Base-by-base conservation (phyloP, 768 basidiomycete genomes). In the Pulveroboletus sp. region DNA sequence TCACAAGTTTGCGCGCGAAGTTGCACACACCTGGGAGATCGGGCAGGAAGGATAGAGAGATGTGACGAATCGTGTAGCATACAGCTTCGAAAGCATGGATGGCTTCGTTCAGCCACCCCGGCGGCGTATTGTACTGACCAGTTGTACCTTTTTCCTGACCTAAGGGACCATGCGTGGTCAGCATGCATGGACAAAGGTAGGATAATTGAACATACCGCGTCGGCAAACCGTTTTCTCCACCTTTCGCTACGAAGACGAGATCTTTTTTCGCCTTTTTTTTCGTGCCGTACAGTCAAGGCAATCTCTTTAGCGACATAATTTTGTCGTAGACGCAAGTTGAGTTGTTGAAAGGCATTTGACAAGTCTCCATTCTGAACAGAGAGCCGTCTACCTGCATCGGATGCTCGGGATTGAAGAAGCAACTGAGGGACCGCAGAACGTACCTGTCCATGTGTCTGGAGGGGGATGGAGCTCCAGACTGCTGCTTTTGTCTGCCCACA, bases 141-240 rank as follows among this genome's bases (percentile, higher is more conserved):
- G 71, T 62, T 86, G 80, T 31, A 91, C 86, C 71, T 87, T 91
- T 72, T 81, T 80, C 67, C 89, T 80, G 53, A 92, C 89, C 89
- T 92, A 60, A n/a, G 56, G 50, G 45, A 49, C 50, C 49, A 38
- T 51, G 57, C 44, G 36, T 38, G 43, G 51, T 57, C 35, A 61
- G 47, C 30, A 37, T 36, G 27, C 47, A 41, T 43, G 49, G 36
- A 53, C 36, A 61, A 49, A 26, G 29, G 30, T 14, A 50, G 22
- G 19, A 43, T 12, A 22, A 37, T 23, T 51, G 43, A 44, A 57
- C 81, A 56, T 70, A 82, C 89, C 77, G 89, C 85, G 58, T 89
- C 73, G 41, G 89, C 84, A 68, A 92, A 93, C 51, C 77, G 80
- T 60, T 76, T 82, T 63, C 86, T 77, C 86, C 89, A 91, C 57